Percentiles rank a stretch among this genome's conserved stretches.
These are phyloP conservation scores for Debaryomyces hansenii DNA, from an alignment of 805 yeast genomes.

Conservation along the genomic window DNA sequence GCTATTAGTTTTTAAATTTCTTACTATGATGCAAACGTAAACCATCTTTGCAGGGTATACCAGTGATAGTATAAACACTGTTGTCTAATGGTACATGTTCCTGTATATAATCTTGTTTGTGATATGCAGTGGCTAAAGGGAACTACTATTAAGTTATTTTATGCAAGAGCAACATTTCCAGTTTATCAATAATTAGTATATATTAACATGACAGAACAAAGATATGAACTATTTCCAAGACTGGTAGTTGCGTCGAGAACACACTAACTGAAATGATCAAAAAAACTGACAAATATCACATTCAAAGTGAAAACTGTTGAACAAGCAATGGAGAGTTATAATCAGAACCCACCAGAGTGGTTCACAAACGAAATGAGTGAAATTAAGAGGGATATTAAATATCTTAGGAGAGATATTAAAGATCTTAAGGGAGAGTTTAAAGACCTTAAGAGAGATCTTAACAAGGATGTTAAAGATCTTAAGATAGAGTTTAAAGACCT, in stretches of 20 bases:
- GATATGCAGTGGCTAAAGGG: no score
- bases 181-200: not conserved
- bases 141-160: no score
- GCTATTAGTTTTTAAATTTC: no score
- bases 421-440: not conserved
- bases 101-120: no score
- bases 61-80: no score
- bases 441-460: not conserved
- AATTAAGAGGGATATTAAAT: no score
- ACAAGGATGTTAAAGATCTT: not conserved
- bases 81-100: no score
- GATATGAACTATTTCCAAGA: not conserved
- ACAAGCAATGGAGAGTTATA: not conserved
- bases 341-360: not conserved
- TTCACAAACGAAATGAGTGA: not conserved
- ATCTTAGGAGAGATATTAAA: no score
- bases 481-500: not conserved
- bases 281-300: not conserved
- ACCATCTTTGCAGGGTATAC: no score
- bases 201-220: not conserved
- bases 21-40: no score
- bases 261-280: not conserved
- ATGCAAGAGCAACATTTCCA: no score
- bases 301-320: not conserved
- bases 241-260: not conserved